These are phyloP conservation scores for Saussurea involucrata DNA, from an alignment of 129 eudicot species.

Conservation along the genomic window DNA sequence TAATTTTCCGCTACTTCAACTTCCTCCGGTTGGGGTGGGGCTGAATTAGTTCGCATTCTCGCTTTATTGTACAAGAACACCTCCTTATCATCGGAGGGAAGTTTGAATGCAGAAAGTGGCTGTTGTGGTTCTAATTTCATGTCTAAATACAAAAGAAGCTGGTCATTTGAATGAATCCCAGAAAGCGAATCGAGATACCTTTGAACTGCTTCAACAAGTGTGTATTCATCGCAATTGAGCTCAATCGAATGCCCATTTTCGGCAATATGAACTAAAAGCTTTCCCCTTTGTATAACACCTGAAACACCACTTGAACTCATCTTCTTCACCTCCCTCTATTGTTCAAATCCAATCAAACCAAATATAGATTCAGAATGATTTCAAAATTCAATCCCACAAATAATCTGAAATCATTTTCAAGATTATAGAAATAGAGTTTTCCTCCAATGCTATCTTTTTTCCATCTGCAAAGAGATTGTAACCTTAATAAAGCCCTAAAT, in stretches of 20 bases:
- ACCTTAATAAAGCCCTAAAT: conserved; percentile 23
- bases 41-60: conserved; percentile 66
- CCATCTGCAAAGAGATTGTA: conserved; percentile 15
- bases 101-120: conserved; percentile 73
- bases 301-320: conserved; percentile 64
- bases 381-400: conserved; percentile 9
- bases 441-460: no score
- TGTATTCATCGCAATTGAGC: conserved; percentile 72
- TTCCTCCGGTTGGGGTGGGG: conserved; percentile 58
- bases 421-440: not conserved
- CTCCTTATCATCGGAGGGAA: conserved; percentile 75
- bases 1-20: conserved; percentile 41
- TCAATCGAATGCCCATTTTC: conserved; percentile 88
- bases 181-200: conserved; percentile 61
- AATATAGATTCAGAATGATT: not conserved
- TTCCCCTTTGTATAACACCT: conserved; percentile 59
- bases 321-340: conserved; percentile 12
- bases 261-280: conserved; percentile 78
- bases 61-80: conserved; percentile 76
- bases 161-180: conserved; percentile 64
- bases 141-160: conserved; percentile 77
- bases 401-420: conserved; percentile 9
- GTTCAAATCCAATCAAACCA: not conserved
- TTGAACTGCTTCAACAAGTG: conserved; percentile 75
- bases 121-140: conserved; percentile 71